Conservation (phyloP, 225 moss, liverwort and hornwort genomes). For the Climacium dendroides region DNA sequence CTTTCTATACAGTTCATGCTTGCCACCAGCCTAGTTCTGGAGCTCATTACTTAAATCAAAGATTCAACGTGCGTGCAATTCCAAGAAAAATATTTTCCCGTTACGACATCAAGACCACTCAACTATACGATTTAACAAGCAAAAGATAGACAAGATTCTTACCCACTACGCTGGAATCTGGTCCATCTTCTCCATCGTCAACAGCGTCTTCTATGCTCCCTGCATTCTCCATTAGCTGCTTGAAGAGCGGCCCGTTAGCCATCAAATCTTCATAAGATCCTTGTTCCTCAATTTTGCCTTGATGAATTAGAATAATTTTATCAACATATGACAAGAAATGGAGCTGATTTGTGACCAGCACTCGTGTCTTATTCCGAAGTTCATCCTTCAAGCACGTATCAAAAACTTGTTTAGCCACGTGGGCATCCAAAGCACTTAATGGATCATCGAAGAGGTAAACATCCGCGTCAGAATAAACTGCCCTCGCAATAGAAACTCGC, state of each 20-base stretch:
- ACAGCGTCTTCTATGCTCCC: conserved; percentile 83
- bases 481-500: conserved; percentile 82
- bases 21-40: background rate
- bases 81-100: background rate
- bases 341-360: conserved; percentile 93
- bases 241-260: conserved; percentile 53
- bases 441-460: conserved; percentile 94
- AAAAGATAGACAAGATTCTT: background rate
- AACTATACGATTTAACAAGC: background rate
- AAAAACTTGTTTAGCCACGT: conserved; percentile 88
- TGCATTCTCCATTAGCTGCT: conserved; percentile 88
- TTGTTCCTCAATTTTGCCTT: conserved; percentile 80
- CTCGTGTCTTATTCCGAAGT: conserved; percentile 53
- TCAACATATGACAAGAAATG: conserved; percentile 87
- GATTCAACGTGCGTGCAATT: background rate
- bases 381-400: conserved; percentile 67
- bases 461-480: conserved; percentile 78
- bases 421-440: conserved; percentile 88
- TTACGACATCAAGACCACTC: background rate
- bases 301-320: conserved; percentile 59
- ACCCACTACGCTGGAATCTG: conserved; percentile 25
- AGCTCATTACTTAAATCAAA: background rate
- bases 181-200: conserved; percentile 29
- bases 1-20: background rate
- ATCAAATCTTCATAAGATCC: conserved; percentile 75